Evolutionary conservation across 2,329 filamentous ascomycete genomes (phyloP), one percentile per base, ranked within the genome.

Genomic region (Cordyceps sp.): DNA sequence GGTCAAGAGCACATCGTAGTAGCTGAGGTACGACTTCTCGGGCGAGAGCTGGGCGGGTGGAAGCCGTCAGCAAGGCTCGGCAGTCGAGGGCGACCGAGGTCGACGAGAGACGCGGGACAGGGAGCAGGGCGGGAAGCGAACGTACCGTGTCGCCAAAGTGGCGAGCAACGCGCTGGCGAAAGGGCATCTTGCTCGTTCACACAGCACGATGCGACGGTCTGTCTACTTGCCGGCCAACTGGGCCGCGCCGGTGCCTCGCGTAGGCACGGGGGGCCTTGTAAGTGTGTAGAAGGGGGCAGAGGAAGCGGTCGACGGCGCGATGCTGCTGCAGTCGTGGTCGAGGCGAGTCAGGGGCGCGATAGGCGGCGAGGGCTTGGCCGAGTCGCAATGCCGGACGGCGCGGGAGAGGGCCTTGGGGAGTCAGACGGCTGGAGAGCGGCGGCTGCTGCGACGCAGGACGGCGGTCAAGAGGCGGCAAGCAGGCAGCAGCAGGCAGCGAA

Each of bases 1-100:
- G 31, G 82, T 93, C 43, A 96, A 41, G 30, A 50, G 43, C n/a
- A 55, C 52, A 37, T 58, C 57, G 42, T 59, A 56, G 38, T 61
- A 58, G 39, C 52, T 56, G 28, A 57, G 50, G 35, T 55, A 55
- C 6, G 52, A 40, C 33, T 57, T 58, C 32, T 54, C 49, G 30
- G 48, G 50, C 17, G 50, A 42, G n/a, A 55, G 50, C 83, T 86
- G 34, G n/a, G 22, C 15, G 4, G 20, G 10, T 12, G 8, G 15
- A 14, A 10, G 29, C 27, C 10, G 26, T 27, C 13, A 30, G 28
- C 22, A 6, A 14, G 19, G 25, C n/a, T n/a, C n/a, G n/a, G n/a
- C n/a, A n/a, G n/a, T n/a, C n/a, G n/a, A n/a, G n/a, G n/a, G n/a
- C n/a, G n/a, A n/a, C n/a, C n/a, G 16, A 14, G 24, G 6, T 10